A percentile compares a stretch with the other conserved stretches of the same genome.
These are phyloP conservation scores for Penicillium sp. DNA, from an alignment of 2,329 filamentous ascomycete species.

Conservation along the genomic window DNA sequence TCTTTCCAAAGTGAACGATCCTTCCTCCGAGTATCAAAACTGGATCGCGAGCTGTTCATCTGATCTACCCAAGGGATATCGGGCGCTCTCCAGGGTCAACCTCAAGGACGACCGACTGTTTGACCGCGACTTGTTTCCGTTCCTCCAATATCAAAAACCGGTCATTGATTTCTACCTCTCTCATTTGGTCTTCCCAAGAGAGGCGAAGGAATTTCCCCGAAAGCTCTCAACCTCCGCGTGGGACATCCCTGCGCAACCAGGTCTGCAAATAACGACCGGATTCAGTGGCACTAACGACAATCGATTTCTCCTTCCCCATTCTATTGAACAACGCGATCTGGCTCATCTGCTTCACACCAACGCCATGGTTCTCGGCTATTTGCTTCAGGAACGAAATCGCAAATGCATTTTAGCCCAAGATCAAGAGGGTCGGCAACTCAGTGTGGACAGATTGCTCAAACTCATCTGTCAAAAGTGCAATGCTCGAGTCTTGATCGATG, in stretches of 20 bases:
- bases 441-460: background rate
- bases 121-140: slow-evolving; percentile 50
- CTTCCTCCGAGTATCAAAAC: slow-evolving; percentile 47
- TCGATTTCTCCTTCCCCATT: slow-evolving; percentile 55
- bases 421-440: no score
- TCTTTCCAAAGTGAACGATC: slow-evolving; percentile 53
- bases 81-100: slow-evolving; percentile 54
- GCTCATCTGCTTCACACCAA: slow-evolving; percentile 61
- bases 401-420: no score
- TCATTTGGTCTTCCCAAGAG: slow-evolving; percentile 58
- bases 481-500: slow-evolving; percentile 65
- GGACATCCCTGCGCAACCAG: slow-evolving; percentile 52
- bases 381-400: slow-evolving; percentile 45
- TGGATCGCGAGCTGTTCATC: slow-evolving; percentile 35
- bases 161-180: slow-evolving; percentile 63
- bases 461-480: no score
- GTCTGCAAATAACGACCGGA: no score
- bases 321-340: slow-evolving; percentile 57
- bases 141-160: slow-evolving; percentile 52
- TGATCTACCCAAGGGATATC: slow-evolving; percentile 39
- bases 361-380: slow-evolving; percentile 59
- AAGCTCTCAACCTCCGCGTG: slow-evolving; percentile 67
- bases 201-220: slow-evolving; percentile 60
- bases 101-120: slow-evolving; percentile 55
- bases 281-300: slow-evolving; percentile 71